Conservation (phyloP, 768 basidiomycete species). For the Austroboletus festivus region DNA sequence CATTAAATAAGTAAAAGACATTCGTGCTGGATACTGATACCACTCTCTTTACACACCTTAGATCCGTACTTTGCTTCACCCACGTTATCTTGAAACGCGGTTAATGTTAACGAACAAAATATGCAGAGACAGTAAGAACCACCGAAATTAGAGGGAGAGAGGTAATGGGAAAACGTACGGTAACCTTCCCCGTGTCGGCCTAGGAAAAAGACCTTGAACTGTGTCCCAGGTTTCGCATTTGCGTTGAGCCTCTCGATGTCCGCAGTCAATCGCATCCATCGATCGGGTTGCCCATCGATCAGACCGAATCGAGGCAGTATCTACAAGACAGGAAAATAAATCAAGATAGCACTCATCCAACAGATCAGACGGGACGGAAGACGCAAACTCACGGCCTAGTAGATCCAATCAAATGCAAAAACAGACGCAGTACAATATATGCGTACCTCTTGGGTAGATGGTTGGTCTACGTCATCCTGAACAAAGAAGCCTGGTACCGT, state of each 20-base stretch:
- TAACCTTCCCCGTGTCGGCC: conserved; percentile 69
- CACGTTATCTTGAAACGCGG: conserved; percentile 53
- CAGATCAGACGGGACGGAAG: background rate
- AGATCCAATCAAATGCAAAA: no score
- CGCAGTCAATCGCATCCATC: conserved; percentile 46
- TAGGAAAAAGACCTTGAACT: conserved; percentile 58
- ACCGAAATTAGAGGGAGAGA: no score
- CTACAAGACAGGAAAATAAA: background rate
- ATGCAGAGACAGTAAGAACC: no score
- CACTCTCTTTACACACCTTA: no score
- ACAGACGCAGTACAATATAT: no score
- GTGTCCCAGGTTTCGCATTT: conserved; percentile 8
- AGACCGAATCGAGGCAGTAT: conserved; percentile 22
- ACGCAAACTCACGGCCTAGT: conserved; percentile 18
- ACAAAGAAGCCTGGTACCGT: conserved; percentile 20
- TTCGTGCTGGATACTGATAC: no score
- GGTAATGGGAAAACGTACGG: conserved; percentile 10
- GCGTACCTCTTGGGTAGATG: conserved; percentile 6
- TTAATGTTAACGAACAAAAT: background rate
- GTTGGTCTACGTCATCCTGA: conserved; percentile 12
- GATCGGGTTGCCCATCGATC: conserved; percentile 42
- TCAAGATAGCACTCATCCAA: background rate
- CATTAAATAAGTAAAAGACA: background rate
- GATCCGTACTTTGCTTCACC: conserved; percentile 65
- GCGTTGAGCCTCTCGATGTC: conserved; percentile 40